These are phyloP conservation scores for Rhododendron simsii DNA, from an alignment of 148 eudicot genomes.

Conservation along the genomic window DNA sequence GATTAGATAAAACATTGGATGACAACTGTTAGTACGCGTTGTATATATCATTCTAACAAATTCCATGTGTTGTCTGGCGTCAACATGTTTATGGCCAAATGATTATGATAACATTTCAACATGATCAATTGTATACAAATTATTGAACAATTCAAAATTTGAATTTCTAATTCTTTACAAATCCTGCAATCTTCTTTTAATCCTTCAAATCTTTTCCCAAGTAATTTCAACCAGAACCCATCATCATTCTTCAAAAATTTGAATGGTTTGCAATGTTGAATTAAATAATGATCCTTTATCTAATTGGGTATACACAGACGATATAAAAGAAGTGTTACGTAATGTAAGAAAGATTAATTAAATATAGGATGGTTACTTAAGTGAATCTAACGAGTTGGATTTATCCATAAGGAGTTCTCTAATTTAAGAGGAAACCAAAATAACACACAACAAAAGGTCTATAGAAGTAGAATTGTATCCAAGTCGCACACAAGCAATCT, in stretches of 20 bases:
- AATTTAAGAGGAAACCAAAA: neutral
- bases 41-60: neutral
- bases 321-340: neutral
- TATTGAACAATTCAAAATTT: neutral
- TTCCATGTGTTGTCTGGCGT: neutral
- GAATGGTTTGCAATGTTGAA: neutral
- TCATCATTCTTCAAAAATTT: neutral
- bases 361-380: neutral
- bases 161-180: neutral
- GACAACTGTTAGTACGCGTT: neutral
- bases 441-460: neutral
- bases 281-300: neutral
- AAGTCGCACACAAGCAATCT: neutral
- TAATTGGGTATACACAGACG: neutral
- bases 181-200: neutral
- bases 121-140: neutral
- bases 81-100: neutral
- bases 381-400: neutral
- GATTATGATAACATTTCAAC: neutral
- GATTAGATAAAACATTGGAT: neutral
- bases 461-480: neutral
- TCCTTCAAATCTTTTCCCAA: neutral
- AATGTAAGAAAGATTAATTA: neutral
- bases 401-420: neutral
- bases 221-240: neutral